A percentile compares a stretch with the other conserved stretches of the same genome.
Conservation (phyloP, 2,329 filamentous ascomycete species). For the Aureobasidium namibiae region DNA sequence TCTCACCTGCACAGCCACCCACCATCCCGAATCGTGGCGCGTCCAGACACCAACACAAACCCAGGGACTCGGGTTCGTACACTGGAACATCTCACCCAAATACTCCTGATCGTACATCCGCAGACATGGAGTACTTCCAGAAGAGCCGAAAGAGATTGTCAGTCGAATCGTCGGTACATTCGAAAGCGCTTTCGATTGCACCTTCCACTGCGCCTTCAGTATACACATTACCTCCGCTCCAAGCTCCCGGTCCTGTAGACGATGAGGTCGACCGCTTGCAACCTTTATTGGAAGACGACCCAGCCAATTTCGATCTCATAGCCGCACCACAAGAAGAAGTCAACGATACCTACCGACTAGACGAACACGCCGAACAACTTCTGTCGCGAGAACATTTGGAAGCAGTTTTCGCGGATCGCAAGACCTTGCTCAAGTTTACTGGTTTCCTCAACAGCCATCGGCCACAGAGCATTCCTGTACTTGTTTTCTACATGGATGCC, state of each 20-base stretch:
- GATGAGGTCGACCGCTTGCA: constrained; percentile 35
- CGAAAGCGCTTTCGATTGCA: background rate
- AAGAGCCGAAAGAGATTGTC: background rate
- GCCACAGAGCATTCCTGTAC: constrained; percentile 54
- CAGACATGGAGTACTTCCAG: background rate
- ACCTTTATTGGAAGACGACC: constrained; percentile 46
- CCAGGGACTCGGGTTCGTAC: constrained; percentile 3
- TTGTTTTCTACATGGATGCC: constrained; percentile 65
- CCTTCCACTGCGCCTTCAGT: background rate
- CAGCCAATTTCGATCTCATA: constrained; percentile 46
- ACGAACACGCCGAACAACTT: constrained; percentile 55
- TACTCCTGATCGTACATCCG: background rate
- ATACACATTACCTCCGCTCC: constrained; percentile 32
- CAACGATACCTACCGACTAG: constrained; percentile 45
- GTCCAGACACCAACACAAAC: background rate
- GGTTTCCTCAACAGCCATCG: constrained; percentile 54
- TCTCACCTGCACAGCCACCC: background rate
- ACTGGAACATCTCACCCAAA: background rate
- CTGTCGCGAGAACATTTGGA: constrained; percentile 59
- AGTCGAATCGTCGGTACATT: background rate
- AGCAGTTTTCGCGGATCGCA: constrained; percentile 56
- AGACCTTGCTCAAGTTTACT: constrained; percentile 57
- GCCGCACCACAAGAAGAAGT: constrained; percentile 27
- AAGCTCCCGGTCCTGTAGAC: constrained; percentile 33
- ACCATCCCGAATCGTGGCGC: background rate